Base-by-base conservation (phyloP, 805 yeast genomes). In the Lachancea lanzarotensis region DNA sequence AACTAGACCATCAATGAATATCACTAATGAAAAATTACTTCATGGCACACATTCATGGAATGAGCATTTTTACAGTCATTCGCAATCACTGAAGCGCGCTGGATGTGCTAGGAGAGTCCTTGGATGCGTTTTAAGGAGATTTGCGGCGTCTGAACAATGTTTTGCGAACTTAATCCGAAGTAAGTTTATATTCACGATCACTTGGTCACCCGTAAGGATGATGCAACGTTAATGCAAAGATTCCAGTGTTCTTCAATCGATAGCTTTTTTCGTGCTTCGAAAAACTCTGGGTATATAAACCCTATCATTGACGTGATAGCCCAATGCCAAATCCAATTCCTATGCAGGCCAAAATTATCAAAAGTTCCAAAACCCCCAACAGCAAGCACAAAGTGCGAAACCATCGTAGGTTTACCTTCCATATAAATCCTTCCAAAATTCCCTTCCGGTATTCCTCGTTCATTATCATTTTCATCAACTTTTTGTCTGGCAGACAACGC, bases 271-370 rank as follows among this genome's bases (percentile, higher is more conserved):
- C 13, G 31, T 29, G 31, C 31, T 29, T 29, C 31, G n/a, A 29
- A 29, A 13, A 5, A 29, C 31, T 13, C 31, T 29, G 15, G 3
- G 4, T 13, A 7, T 29, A 6, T 13, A n/a, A 13, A 11, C 5
- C 16, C 16, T 19, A 8, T 13, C 19, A 15, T 43, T 17, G 26
- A 15, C 38, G 27, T 5, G 59, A 41, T 13, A 69, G 50, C 2
- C 76, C 75, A 36, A 74, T 70, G 5, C 71, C 76, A 38, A 75
- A 61, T 1, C 78, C 79, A 29, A 73, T 65, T 15, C 72, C 72
- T 26, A 73, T 60, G 52, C 73, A 67, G 0, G 71, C 78, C 17
- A 69, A 46, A 3, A 68, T 53, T 1, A 57, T 50, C 7, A 58
- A 17, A 8, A 52, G 34, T 46, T 56, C 64, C 2, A 52, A 11